phyloP scores from a whole-genome alignment of 1,139 yeast genomes.

The Suhomyces yuchorum region DNA sequence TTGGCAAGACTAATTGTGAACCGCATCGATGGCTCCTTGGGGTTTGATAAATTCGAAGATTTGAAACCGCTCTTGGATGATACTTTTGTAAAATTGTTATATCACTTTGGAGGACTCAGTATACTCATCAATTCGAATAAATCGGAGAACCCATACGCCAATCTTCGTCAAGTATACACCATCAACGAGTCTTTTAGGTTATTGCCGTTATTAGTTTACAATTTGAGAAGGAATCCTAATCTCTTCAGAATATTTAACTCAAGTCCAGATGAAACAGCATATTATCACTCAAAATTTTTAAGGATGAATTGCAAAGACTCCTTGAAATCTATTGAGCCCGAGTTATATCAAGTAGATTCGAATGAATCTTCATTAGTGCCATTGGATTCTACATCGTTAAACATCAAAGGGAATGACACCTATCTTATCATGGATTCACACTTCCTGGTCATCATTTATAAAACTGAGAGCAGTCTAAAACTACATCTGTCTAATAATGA shows the following conservation, averaged over 20 bases:
- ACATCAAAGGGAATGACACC: conserved; percentile 11
- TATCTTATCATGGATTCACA: conserved; percentile 37
- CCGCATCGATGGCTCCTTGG: conserved; percentile 38
- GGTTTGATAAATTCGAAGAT: conserved; percentile 37
- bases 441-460: conserved; percentile 31
- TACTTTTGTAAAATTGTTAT: conserved; percentile 30
- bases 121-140: conserved; percentile 15
- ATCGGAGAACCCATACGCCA: conserved; percentile 27
- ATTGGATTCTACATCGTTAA: conserved; percentile 24
- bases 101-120: conserved; percentile 35
- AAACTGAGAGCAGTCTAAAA: conserved; percentile 20
- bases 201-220: conserved; percentile 33
- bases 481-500: conserved; percentile 41
- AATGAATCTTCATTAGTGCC: conserved; percentile 16
- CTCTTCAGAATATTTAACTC: conserved; percentile 41
- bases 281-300: conserved; percentile 36
- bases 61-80: conserved; percentile 30
- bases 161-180: conserved; percentile 22
- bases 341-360: conserved; percentile 21
- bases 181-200: conserved; percentile 30
- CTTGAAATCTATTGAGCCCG: conserved; percentile 31
- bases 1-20: conserved; percentile 35
- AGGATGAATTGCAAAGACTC: conserved; percentile 23
- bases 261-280: conserved; percentile 49
- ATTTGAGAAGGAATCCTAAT: conserved; percentile 38